phyloP scores from a whole-genome alignment of 192 early-diverging fungal species.

The Entrophospora sp. region DNA sequence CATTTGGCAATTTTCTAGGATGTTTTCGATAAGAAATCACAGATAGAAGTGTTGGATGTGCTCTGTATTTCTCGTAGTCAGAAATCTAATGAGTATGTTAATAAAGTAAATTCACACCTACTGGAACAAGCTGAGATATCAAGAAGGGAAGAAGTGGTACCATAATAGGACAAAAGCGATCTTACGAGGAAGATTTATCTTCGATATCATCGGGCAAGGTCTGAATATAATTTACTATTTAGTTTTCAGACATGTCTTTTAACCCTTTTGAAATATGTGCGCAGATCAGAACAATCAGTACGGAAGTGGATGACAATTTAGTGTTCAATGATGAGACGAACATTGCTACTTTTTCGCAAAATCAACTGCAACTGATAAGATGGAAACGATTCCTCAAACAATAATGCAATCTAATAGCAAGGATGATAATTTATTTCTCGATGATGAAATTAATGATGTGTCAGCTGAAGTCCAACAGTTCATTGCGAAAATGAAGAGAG shows the following conservation, averaged over 20 bases:
- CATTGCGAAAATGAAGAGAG: too few species aligned
- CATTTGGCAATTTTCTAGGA: conserved; percentile 4
- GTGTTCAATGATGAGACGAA: too few species aligned
- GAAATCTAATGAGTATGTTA: background rate
- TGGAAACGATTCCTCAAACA: too few species aligned
- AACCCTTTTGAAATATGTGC: too few species aligned
- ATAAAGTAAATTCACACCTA: background rate
- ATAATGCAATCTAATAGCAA: too few species aligned
- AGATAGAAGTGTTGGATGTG: background rate
- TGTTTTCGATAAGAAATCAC: conserved; percentile 3
- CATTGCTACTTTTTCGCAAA: too few species aligned
- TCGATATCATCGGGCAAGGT: background rate
- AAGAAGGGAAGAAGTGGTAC: background rate
- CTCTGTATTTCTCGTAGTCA: conserved; percentile 3
- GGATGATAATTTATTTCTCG: too few species aligned
- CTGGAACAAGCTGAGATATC: background rate
- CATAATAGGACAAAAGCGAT: conserved; percentile 7
- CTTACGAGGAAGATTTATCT: background rate
- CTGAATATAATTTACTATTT: background rate
- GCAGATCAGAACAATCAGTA: too few species aligned
- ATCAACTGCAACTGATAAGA: too few species aligned
- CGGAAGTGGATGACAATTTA: too few species aligned
- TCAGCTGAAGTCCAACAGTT: too few species aligned
- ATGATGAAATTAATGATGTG: too few species aligned
- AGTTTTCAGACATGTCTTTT: background rate